A percentile compares a stretch with the other conserved stretches of the same genome.
These are phyloP conservation scores for Polymyxa betae DNA, from an alignment of 208 protist genomes.

Conservation along the genomic window DNA sequence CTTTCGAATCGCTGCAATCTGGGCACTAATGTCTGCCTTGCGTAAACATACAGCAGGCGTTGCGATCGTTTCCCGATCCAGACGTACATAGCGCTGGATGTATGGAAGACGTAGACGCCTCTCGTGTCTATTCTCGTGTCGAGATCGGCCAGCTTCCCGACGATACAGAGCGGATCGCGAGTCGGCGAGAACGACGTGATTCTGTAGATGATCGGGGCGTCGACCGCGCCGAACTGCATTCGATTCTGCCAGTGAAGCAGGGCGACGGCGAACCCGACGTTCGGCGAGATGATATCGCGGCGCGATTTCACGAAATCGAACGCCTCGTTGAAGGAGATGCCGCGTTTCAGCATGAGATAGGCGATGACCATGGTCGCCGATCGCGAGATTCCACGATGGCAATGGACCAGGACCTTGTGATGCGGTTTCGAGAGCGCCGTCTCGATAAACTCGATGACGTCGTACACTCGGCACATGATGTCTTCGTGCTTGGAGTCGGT, in stretches of 20 bases:
- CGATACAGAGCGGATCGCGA: conserved; percentile 6
- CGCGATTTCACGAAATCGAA: conserved; percentile 63
- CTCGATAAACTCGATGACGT: conserved; percentile 55
- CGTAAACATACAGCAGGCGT: not conserved
- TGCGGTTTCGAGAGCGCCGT: not conserved
- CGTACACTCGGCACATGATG: conserved; percentile 32
- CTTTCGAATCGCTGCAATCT: conserved; percentile 30
- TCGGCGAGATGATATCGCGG: conserved; percentile 1
- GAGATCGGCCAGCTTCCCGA: not conserved
- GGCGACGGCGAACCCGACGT: conserved; percentile 40
- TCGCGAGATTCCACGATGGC: conserved; percentile 72
- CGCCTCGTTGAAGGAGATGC: conserved; percentile 66
- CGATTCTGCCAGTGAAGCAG: conserved; percentile 3
- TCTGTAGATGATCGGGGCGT: not conserved
- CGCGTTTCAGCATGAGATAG: conserved; percentile 71
- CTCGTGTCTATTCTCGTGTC: conserved; percentile 2
- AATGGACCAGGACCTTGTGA: conserved; percentile 72
- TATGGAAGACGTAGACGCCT: conserved; percentile 28
- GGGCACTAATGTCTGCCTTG: not conserved
- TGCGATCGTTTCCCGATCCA: not conserved
- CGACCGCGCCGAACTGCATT: not conserved
- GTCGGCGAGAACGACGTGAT: not conserved
- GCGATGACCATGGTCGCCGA: conserved; percentile 70
- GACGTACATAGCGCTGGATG: not conserved
- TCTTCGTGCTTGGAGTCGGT: conserved; percentile 33